Evolutionary conservation across 2,329 filamentous ascomycete species (phyloP).

Genomic region (Phaeosphaeria sp.): DNA sequence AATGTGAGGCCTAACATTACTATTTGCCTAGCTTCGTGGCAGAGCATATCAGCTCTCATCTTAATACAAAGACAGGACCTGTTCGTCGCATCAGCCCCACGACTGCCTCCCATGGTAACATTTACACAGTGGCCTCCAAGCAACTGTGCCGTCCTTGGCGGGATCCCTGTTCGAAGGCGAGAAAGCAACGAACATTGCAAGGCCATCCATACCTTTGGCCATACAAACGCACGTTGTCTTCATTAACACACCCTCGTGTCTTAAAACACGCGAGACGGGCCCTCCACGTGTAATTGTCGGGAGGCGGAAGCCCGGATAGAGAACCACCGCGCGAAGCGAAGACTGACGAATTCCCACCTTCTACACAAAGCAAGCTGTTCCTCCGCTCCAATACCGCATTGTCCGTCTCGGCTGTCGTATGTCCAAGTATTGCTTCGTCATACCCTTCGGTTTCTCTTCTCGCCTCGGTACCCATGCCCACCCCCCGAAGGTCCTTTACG

Average conservation of each 20-base stretch:
- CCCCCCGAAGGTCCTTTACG: neutral
- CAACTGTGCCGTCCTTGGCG: neutral
- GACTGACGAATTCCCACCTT: neutral
- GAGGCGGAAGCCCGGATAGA: neutral
- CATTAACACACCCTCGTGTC: slow-evolving; percentile 1
- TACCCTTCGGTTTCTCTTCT: neutral
- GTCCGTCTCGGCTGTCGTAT: neutral
- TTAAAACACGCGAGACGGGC: neutral
- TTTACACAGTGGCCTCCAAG: neutral
- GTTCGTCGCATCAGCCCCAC: neutral
- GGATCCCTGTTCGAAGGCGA: neutral
- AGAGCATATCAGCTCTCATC: slow-evolving; percentile 1
- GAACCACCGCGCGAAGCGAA: neutral
- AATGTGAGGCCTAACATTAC: neutral
- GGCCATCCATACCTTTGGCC: neutral
- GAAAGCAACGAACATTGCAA: neutral
- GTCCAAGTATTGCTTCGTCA: neutral
- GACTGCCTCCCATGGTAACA: neutral
- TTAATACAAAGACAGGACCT: neutral
- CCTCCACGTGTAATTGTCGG: neutral
- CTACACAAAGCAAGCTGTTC: neutral
- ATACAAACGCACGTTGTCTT: neutral
- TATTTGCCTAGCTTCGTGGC: neutral
- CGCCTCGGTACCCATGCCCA: neutral
- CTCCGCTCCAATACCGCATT: neutral